Conservation (phyloP, 495 filamentous ascomycete species). For the Xylaria palmicola region DNA sequence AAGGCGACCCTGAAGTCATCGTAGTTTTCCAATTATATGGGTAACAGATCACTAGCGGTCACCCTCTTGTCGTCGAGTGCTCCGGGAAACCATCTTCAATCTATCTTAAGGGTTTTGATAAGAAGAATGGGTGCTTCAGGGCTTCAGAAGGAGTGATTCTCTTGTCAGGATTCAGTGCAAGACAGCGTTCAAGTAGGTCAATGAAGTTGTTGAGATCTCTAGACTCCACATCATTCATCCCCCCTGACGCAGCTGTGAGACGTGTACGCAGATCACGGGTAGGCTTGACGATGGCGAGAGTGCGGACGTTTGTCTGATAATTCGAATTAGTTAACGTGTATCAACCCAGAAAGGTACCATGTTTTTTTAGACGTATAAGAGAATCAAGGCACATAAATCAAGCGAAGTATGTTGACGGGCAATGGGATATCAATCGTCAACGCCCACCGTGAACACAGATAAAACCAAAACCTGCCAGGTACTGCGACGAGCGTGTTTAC, state of each 20-base stretch:
- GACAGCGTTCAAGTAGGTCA: constrained; percentile 81
- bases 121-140: constrained; percentile 78
- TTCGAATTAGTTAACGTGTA: constrained; percentile 3
- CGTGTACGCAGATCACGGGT: constrained; percentile 78
- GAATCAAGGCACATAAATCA: background rate
- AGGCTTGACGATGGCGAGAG: constrained; percentile 74
- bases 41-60: background rate
- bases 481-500: too few species aligned
- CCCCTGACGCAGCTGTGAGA: constrained; percentile 68
- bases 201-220: constrained; percentile 80
- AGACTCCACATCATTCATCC: constrained; percentile 69
- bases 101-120: constrained; percentile 28
- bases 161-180: constrained; percentile 91
- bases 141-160: constrained; percentile 83
- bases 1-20: background rate
- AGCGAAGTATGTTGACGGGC: background rate
- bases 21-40: background rate
- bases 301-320: constrained; percentile 61
- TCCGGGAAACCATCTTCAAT: background rate
- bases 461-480: too few species aligned
- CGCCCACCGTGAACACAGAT: too few species aligned
- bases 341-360: background rate
- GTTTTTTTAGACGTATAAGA: background rate
- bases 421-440: too few species aligned
- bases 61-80: background rate